These are phyloP conservation scores for Chimonanthus praecox DNA, from an alignment of 164 flowering plant genomes.

Conservation along the genomic window DNA sequence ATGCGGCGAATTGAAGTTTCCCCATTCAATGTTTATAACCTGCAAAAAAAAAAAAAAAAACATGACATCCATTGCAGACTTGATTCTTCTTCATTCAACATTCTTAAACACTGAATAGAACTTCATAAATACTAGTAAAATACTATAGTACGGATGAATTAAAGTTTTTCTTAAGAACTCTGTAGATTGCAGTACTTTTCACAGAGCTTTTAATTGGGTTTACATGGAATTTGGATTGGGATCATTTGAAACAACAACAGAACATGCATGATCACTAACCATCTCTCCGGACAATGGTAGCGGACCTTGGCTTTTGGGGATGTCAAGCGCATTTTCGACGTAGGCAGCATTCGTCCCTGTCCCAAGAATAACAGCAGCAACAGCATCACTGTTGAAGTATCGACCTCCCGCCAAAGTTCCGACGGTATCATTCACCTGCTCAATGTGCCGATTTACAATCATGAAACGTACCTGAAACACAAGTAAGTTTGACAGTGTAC, in stretches of 20 bases:
- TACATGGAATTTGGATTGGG: no score
- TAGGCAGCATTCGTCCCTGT: constrained; percentile 54
- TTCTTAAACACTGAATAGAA: no score
- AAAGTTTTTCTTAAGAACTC: no score
- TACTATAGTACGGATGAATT: no score
- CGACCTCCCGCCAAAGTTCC: constrained; percentile 58
- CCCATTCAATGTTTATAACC: constrained; percentile 59
- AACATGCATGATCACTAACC: no score
- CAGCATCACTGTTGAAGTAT: constrained; percentile 34
- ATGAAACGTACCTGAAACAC: background rate
- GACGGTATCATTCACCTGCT: constrained; percentile 50
- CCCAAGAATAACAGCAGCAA: constrained; percentile 49
- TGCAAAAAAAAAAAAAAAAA: constrained; percentile 14
- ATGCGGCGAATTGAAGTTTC: constrained; percentile 38
- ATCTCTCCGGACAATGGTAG: constrained; percentile 28
- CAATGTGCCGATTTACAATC: background rate
- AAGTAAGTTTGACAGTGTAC: background rate
- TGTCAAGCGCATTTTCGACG: constrained; percentile 28
- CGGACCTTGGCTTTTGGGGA: constrained; percentile 24
- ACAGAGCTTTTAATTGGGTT: no score
- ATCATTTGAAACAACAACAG: no score
- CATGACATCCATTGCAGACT: background rate
- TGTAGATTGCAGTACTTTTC: no score
- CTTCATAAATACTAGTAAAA: no score
- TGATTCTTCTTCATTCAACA: background rate